Base-by-base conservation (phyloP, 305 asterid genomes). In the Fraxinus paxiana region DNA sequence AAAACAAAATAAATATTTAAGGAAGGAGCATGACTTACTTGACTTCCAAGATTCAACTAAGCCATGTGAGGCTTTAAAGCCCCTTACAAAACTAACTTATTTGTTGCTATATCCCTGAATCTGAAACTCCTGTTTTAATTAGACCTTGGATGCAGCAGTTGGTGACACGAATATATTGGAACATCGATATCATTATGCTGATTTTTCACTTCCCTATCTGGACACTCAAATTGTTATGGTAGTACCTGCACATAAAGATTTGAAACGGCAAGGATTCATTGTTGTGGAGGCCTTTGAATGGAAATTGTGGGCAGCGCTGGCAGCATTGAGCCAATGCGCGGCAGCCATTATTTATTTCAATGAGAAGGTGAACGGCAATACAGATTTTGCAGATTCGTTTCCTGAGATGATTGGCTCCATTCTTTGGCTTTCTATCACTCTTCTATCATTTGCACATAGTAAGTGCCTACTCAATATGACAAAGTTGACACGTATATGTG, bases 191-290 rank as follows among this genome's bases (percentile, higher is more conserved):
- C 82, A 30, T 56, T 69, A 76, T 15, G 95, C 83, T 0, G 91
- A 80, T 13, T 93, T 93, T 81, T 79, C 97, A 7, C 94, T 88
- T 73, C 97, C 97, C 6, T 92, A 93, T 61, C 76, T 91, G 6
- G 94, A 89, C 13, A 86, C 91, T 13, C 97, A 92, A 82, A 81
- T 93, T 51, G 91, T 87, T 75, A 92, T 92, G 97, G 90, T 93
- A n/a, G 95, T 89, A 75, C 80, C 85, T 0, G 91, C 30, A 61
- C 86, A 90, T 72, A 85, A 85, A n/a, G 85, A 83, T 33, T 13
- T 85, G 41, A 73, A 77, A 72, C 85, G 85, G 22, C 80, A 90
- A 3, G 79, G 74, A 5, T 79, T 86, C 77, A 84, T 88, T 6
- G 85, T 87, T 7, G 34, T 92, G 3, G 86, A 79, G 46, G 90